These are phyloP conservation scores for Penicillium longicatenatum DNA, from an alignment of 495 filamentous ascomycete genomes.

Conservation along the genomic window DNA sequence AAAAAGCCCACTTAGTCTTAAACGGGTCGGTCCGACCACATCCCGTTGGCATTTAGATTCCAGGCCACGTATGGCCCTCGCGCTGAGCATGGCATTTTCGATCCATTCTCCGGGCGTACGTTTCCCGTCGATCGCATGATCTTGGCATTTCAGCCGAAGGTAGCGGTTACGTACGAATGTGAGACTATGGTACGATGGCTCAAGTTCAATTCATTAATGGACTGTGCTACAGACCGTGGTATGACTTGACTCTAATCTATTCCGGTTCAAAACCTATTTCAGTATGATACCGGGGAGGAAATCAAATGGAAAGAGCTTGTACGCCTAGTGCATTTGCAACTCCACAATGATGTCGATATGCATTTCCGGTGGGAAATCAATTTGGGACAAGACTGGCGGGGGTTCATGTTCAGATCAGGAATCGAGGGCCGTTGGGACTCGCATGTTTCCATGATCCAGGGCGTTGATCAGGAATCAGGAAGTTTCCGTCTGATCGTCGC, in stretches of 20 bases:
- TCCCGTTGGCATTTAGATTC: not conserved
- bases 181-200: not conserved
- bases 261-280: not conserved
- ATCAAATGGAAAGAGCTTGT: not conserved
- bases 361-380: not conserved
- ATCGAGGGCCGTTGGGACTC: not conserved
- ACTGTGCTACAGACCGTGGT: not conserved
- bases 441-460: not conserved
- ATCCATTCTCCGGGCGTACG: not conserved
- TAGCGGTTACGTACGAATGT: not conserved
- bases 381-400: not conserved
- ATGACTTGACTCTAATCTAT: not conserved
- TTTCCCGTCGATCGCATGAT: not conserved
- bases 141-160: not conserved
- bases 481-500: not conserved
- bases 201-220: not conserved
- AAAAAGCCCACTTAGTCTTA: slow-evolving; percentile 13
- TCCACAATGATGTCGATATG: slow-evolving; percentile 1
- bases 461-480: not conserved
- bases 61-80: slow-evolving; percentile 1
- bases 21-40: slow-evolving; percentile 28
- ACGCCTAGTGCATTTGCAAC: not conserved
- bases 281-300: not conserved
- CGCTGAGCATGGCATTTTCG: too few species aligned
- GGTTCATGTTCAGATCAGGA: slow-evolving; percentile 3